phyloP scores from a whole-genome alignment of 768 basidiomycete genomes.

The Lactifluus subvellereus region DNA sequence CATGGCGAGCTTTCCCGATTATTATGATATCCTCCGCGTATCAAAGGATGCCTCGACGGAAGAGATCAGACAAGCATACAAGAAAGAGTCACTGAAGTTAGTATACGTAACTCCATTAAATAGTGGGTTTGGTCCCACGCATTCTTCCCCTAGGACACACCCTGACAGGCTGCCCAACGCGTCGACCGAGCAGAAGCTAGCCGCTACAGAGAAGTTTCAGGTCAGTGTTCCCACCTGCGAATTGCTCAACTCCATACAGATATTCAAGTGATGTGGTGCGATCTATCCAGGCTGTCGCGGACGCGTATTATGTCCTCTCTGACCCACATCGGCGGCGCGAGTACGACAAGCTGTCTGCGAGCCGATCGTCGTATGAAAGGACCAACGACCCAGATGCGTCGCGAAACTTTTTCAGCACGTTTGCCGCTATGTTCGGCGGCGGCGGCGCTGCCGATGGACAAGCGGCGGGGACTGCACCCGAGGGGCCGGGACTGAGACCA shows the following conservation, averaged over 20 bases:
- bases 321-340: constrained; percentile 66
- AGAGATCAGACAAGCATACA: constrained; percentile 72
- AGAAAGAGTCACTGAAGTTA: constrained; percentile 70
- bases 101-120: constrained; percentile 9
- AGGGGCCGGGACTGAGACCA: constrained; percentile 42
- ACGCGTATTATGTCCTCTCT: constrained; percentile 91
- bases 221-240: constrained; percentile 32
- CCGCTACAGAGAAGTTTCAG: constrained; percentile 82
- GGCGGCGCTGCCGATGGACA: constrained; percentile 27
- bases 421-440: constrained; percentile 60
- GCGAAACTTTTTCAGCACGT: constrained; percentile 69
- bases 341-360: constrained; percentile 63
- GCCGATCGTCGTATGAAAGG: constrained; percentile 44
- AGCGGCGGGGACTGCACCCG: constrained; percentile 30
- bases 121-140: constrained; percentile 3
- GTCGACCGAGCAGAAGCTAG: constrained; percentile 59
- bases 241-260: neutral
- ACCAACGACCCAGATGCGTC: constrained; percentile 63
- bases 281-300: constrained; percentile 64
- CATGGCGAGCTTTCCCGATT: constrained; percentile 78
- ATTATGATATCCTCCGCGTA: constrained; percentile 60
- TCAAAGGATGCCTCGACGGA: constrained; percentile 55
- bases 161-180: constrained; percentile 78
- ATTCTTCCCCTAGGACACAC: constrained; percentile 57
- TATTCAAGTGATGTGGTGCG: neutral